Evolutionary conservation across 257 asterid genomes (phyloP).

Genomic region (Nicotiana benthamiana): DNA sequence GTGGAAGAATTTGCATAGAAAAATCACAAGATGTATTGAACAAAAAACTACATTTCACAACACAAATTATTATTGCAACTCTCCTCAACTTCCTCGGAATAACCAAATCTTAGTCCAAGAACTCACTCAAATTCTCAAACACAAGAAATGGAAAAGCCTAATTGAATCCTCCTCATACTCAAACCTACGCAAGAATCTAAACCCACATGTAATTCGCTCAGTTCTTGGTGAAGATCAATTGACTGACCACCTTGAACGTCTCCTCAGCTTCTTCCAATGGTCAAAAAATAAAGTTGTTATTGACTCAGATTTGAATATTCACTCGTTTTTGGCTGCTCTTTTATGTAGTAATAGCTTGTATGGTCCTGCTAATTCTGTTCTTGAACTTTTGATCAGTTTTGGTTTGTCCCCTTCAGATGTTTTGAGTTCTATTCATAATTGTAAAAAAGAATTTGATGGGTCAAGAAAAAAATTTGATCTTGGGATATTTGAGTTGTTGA

Average conservation of each 20-base stretch:
- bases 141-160: conserved; percentile 8
- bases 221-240: conserved; percentile 7
- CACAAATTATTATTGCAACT: not conserved
- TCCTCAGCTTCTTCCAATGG: conserved; percentile 14
- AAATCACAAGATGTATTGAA: not conserved
- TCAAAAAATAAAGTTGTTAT: conserved; percentile 12
- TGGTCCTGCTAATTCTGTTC: not conserved
- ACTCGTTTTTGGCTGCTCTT: conserved; percentile 4
- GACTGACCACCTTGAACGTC: conserved; percentile 2
- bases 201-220: conserved; percentile 2
- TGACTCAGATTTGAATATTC: conserved; percentile 5
- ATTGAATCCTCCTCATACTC: not conserved
- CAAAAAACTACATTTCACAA: not conserved
- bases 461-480: not conserved
- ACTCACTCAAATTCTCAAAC: conserved; percentile 9
- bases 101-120: conserved; percentile 8
- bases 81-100: not conserved
- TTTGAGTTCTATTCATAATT: conserved; percentile 5
- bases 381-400: not conserved
- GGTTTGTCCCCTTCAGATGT: not conserved
- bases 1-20: conserved; percentile 7
- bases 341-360: conserved; percentile 5
- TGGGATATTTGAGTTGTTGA: conserved; percentile 8
- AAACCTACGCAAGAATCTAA: conserved; percentile 6
- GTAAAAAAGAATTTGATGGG: not conserved